These are phyloP conservation scores for Silene vulgaris DNA, from an alignment of 179 eudicot species.

Conservation along the genomic window DNA sequence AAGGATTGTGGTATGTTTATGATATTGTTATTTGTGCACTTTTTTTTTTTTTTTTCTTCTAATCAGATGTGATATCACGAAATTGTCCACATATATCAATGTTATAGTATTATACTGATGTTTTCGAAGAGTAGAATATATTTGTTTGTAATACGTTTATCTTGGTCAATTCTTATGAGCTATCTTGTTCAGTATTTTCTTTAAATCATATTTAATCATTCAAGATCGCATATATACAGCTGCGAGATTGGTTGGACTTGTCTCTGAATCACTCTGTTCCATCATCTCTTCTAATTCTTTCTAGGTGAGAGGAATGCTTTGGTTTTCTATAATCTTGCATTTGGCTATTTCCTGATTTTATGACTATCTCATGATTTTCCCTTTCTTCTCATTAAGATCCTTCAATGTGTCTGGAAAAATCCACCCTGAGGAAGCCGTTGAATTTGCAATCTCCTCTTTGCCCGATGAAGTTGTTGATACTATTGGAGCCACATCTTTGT, in stretches of 20 bases:
- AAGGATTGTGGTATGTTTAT: constrained; percentile 10
- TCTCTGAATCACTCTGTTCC: constrained; percentile 52
- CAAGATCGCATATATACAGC: constrained; percentile 33
- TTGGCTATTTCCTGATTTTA: not conserved
- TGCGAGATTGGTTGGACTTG: constrained; percentile 76
- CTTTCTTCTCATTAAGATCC: constrained; percentile 40
- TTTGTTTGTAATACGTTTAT: not conserved
- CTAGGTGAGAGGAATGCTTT: constrained; percentile 1
- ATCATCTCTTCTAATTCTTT: constrained; percentile 18
- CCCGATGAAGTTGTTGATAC: constrained; percentile 96
- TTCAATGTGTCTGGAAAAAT: constrained; percentile 69
- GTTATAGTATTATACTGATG: not conserved
- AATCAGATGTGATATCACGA: not conserved
- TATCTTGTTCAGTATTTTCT: not conserved
- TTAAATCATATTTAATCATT: constrained; percentile 3
- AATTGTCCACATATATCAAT: not conserved
- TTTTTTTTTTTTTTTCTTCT: not conserved
- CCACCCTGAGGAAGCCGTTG: constrained; percentile 77
- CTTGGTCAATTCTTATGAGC: constrained; percentile 6
- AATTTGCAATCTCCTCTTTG: constrained; percentile 83
- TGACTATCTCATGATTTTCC: not conserved
- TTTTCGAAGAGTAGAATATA: not conserved
- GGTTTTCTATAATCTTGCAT: not conserved
- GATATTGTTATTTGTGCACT: not conserved
- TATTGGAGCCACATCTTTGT: constrained; percentile 71